A percentile compares a stretch with the other conserved stretches of the same genome.
Conservation (phyloP, 225 moss, liverwort and hornwort species). For the Bryoerythrophyllum caledonicum region DNA sequence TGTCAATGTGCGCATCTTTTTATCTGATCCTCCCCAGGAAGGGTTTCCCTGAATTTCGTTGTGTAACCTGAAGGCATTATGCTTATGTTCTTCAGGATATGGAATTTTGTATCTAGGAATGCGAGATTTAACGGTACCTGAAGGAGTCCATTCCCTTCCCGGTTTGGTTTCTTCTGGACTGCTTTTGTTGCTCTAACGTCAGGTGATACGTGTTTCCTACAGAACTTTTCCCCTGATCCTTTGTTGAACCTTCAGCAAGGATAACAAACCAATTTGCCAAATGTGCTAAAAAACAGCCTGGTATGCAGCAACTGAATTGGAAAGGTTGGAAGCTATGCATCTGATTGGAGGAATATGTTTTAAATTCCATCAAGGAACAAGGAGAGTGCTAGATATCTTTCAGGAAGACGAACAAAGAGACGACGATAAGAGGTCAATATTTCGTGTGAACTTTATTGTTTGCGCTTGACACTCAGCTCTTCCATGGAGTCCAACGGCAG, state of each 20-base stretch:
- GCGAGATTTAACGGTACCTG: slow-evolving; percentile 12
- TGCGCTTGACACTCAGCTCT: neutral
- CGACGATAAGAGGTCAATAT: neutral
- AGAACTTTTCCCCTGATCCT: neutral
- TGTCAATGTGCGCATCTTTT: neutral
- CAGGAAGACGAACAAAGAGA: neutral
- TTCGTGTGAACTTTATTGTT: neutral
- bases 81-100: slow-evolving; percentile 33
- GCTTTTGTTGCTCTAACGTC: neutral
- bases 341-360: neutral
- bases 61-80: neutral
- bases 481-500: neutral
- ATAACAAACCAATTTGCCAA: neutral
- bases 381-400: too few relatives aligned
- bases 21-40: neutral
- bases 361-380: neutral
- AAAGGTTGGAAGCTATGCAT: too few relatives aligned
- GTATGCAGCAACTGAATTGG: neutral
- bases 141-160: neutral
- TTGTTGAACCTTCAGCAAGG: neutral
- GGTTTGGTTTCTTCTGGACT: neutral
- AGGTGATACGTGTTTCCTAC: neutral
- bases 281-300: neutral
- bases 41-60: neutral
- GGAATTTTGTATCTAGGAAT: slow-evolving; percentile 31